phyloP scores from a whole-genome alignment of 768 basidiomycete species.

The Fomitopsis pulvina region DNA sequence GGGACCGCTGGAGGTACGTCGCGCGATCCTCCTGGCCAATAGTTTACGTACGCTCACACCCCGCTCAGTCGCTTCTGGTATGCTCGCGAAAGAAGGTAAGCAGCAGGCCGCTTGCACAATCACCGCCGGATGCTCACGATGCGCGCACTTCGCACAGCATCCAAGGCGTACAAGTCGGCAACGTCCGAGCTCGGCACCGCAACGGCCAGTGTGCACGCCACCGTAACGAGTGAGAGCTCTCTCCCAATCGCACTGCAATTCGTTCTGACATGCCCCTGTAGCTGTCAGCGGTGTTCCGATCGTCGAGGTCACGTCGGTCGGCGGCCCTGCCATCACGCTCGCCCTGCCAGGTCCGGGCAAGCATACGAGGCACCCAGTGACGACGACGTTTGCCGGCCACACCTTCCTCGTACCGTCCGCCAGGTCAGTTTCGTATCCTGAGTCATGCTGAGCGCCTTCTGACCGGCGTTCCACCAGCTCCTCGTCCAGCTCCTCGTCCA shows the following conservation, averaged over 20 bases:
- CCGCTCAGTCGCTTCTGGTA: not conserved
- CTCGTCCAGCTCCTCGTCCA: not conserved
- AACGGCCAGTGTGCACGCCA: conserved; percentile 12
- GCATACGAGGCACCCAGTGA: not conserved
- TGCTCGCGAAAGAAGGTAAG: not conserved
- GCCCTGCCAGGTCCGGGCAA: conserved; percentile 8
- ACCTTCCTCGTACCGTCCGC: conserved; percentile 12
- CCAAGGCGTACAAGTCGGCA: conserved; percentile 4
- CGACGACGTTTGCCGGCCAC: conserved; percentile 18
- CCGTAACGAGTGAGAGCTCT: conserved; percentile 8
- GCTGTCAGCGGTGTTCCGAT: conserved; percentile 15
- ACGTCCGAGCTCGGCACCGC: conserved; percentile 10
- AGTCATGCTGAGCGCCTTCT: not conserved
- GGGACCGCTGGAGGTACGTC: conserved; percentile 1
- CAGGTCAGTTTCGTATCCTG: not conserved
- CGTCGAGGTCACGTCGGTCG: conserved; percentile 18
- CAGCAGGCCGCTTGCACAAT: conserved; percentile 2
- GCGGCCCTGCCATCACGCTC: conserved; percentile 20
- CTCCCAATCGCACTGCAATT: not conserved
- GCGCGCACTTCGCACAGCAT: no score
- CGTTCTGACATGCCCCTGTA: not conserved
- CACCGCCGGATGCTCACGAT: conserved; percentile 1
- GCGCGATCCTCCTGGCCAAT: not conserved
- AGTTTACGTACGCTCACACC: not conserved
- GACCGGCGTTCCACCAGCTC: not conserved